phyloP scores from a whole-genome alignment of 352 stramenopile species.

The Nothophytophthora sp. region DNA sequence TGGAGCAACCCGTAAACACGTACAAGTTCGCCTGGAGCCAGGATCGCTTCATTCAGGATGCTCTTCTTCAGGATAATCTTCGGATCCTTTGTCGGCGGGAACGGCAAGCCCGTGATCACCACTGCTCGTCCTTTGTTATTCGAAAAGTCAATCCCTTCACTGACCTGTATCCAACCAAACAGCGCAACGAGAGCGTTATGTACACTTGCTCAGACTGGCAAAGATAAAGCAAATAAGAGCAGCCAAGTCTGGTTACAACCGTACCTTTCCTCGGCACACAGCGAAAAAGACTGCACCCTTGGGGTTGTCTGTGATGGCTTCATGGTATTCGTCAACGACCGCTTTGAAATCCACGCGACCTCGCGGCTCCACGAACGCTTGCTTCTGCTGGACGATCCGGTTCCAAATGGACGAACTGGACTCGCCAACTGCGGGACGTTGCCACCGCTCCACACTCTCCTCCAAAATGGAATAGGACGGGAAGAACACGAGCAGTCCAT shows the following conservation, averaged over 20 bases:
- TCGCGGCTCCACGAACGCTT: slow-evolving; percentile 79
- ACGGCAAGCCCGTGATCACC: slow-evolving; percentile 99
- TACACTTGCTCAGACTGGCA: background rate
- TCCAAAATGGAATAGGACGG: slow-evolving; percentile 98
- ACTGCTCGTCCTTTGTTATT: slow-evolving; percentile 98
- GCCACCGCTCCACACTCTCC: slow-evolving; percentile 80
- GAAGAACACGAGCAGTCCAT: slow-evolving; percentile 99
- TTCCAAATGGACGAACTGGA: slow-evolving; percentile 75
- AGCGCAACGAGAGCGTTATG: background rate
- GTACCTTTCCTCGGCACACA: slow-evolving; percentile 97
- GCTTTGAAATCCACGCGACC: slow-evolving; percentile 74
- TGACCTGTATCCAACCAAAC: slow-evolving; percentile 63
- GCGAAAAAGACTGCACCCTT: slow-evolving; percentile 96
- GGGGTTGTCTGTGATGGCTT: slow-evolving; percentile 64
- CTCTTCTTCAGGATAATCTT: slow-evolving; percentile 98
- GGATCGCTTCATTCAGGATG: slow-evolving; percentile 90
- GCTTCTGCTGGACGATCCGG: slow-evolving; percentile 73
- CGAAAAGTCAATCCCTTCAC: slow-evolving; percentile 98
- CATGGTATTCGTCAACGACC: slow-evolving; percentile 82
- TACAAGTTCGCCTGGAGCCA: slow-evolving; percentile 66
- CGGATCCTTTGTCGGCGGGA: slow-evolving; percentile 96
- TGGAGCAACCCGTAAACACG: background rate
- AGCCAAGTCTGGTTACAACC: background rate
- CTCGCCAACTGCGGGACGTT: slow-evolving; percentile 37
- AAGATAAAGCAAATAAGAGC: background rate